A percentile compares a stretch with the other conserved stretches of the same genome.
Evolutionary conservation across 106 monocot genomes (phyloP).

Genomic region (Chionographis japonica): DNA sequence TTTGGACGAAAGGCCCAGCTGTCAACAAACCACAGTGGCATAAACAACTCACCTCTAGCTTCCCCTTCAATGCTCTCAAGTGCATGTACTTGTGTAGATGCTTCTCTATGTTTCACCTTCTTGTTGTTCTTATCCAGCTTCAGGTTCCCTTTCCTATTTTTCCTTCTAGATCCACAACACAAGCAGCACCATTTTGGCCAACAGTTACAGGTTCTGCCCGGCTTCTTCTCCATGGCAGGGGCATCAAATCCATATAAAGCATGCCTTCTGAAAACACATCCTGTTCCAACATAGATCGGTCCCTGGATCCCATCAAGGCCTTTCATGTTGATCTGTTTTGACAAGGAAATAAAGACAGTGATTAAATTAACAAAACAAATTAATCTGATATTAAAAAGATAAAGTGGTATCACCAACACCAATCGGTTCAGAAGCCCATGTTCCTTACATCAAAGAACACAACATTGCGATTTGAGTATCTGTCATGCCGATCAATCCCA

Average conservation of each 20-base stretch:
- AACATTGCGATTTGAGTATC: slow-evolving; percentile 81
- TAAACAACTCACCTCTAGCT: slow-evolving; percentile 27
- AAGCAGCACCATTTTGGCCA: slow-evolving; percentile 71
- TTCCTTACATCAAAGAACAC: slow-evolving; percentile 81
- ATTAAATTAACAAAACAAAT: background rate
- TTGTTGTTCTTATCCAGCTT: slow-evolving; percentile 24
- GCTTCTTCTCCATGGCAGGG: slow-evolving; percentile 50
- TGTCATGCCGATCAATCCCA: slow-evolving; percentile 71
- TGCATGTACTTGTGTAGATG: slow-evolving; percentile 54
- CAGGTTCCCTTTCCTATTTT: slow-evolving; percentile 27
- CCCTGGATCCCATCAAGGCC: slow-evolving; percentile 86
- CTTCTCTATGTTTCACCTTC: slow-evolving; percentile 43
- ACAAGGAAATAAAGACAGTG: background rate
- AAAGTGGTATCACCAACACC: background rate
- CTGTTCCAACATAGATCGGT: slow-evolving; percentile 85
- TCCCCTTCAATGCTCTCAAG: slow-evolving; percentile 51
- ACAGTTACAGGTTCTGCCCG: slow-evolving; percentile 74
- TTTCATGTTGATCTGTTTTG: slow-evolving; percentile 76
- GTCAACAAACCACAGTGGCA: background rate
- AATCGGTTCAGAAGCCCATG: background rate
- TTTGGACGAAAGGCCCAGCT: background rate
- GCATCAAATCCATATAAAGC: slow-evolving; percentile 89
- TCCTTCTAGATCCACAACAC: slow-evolving; percentile 44
- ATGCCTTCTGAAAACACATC: slow-evolving; percentile 74
- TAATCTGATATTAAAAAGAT: background rate